phyloP scores from a whole-genome alignment of 768 basidiomycete genomes.

The Termitomyces sp. region DNA sequence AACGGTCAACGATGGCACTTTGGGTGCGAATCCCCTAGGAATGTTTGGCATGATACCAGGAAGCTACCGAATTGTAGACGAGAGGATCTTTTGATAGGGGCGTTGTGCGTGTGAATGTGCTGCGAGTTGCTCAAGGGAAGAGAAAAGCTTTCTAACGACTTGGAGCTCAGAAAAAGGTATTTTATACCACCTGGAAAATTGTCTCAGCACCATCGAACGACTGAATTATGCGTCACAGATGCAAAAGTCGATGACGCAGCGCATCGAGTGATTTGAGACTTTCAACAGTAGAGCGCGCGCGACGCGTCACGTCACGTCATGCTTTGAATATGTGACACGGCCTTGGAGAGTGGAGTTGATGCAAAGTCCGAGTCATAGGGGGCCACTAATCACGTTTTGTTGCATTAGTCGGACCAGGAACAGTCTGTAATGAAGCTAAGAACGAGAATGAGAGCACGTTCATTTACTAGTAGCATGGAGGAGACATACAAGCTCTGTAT shows the following conservation, averaged over 20 bases:
- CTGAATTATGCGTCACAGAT: neutral
- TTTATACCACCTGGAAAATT: neutral
- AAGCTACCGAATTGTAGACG: neutral
- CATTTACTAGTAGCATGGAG: neutral
- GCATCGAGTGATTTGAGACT: neutral
- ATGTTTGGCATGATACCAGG: neutral
- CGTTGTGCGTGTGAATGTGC: neutral
- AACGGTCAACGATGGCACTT: neutral
- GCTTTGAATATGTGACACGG: neutral
- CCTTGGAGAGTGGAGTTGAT: no score
- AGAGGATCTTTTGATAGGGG: neutral
- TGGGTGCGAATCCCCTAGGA: neutral
- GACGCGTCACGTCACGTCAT: conserved; percentile 10
- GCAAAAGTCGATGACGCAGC: conserved; percentile 5
- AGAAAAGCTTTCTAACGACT: neutral
- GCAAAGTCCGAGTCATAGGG: neutral
- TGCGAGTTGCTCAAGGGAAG: neutral
- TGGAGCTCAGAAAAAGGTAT: neutral
- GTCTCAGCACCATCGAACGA: neutral
- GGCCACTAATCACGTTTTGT: neutral
- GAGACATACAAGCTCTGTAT: conserved; percentile 24
- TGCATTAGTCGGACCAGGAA: neutral
- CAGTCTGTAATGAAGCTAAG: neutral
- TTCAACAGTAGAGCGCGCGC: neutral
- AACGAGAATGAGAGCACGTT: neutral